Evolutionary conservation across 1,284 basidiomycete species (phyloP).

Genomic region (Cutaneotrichosporon sp.): DNA sequence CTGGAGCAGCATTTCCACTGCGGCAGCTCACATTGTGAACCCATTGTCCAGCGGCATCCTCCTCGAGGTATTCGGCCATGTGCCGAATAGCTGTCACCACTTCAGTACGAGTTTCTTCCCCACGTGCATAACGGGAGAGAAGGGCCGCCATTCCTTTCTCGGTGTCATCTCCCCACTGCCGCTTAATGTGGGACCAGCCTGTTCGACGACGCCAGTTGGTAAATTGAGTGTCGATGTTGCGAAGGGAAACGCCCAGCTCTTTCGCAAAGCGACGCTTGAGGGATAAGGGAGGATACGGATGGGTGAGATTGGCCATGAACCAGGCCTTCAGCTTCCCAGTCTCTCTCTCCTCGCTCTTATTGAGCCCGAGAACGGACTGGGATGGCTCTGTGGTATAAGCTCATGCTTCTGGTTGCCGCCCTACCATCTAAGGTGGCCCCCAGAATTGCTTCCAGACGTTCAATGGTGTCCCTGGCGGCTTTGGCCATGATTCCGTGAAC

Average conservation of each 20-base stretch:
- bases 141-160: neutral
- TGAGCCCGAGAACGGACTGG: neutral
- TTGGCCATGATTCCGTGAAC: neutral
- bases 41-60: neutral
- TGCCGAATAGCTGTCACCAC: neutral
- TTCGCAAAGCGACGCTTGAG: neutral
- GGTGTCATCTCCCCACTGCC: neutral
- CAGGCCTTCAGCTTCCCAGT: neutral
- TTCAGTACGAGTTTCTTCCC: neutral
- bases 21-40: neutral
- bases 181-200: neutral
- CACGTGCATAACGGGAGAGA: neutral
- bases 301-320: neutral
- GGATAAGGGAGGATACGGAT: neutral
- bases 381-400: neutral
- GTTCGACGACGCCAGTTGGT: neutral
- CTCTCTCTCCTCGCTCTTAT: neutral
- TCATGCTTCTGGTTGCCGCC: neutral
- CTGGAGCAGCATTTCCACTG: neutral
- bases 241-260: neutral
- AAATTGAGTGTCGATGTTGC: neutral
- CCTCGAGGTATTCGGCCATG: neutral
- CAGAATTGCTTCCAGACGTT: neutral
- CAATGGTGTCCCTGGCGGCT: neutral
- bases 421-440: neutral